Percentiles rank a stretch among this genome's conserved stretches.
phyloP scores from a whole-genome alignment of 2,329 filamentous ascomycete genomes.

The Microcyclospora pomicola region DNA sequence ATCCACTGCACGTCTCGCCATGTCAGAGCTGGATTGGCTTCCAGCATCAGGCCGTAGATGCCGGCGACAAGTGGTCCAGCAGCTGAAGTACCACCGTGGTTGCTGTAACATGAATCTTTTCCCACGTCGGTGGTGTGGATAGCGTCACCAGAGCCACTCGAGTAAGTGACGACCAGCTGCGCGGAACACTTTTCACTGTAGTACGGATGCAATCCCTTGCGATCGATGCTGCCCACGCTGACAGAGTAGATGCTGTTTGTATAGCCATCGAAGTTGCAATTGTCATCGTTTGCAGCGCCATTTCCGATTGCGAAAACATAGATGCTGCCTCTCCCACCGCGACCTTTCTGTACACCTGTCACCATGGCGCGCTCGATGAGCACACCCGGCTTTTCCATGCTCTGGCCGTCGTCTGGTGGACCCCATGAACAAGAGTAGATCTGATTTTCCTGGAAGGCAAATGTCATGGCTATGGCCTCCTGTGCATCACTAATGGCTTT shows the following conservation, averaged over 20 bases:
- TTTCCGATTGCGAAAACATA: constrained; percentile 97
- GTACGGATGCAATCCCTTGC: constrained; percentile 75
- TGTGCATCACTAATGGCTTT: constrained; percentile 84
- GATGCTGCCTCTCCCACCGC: constrained; percentile 70
- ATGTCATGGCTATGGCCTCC: constrained; percentile 85
- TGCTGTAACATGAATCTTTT: constrained; percentile 56
- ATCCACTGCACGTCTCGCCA: constrained; percentile 96
- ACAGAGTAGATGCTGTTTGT: constrained; percentile 99
- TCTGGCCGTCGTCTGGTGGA: constrained; percentile 78
- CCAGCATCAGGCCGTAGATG: constrained; percentile 76
- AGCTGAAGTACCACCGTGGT: constrained; percentile 91
- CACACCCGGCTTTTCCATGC: constrained; percentile 87
- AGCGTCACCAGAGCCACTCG: constrained; percentile 72
- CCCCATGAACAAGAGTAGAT: constrained; percentile 99
- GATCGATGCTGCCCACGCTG: constrained; percentile 84
- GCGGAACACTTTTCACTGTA: constrained; percentile 96
- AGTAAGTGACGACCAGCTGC: constrained; percentile 90
- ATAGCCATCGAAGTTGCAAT: constrained; percentile 99
- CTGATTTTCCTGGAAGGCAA: constrained; percentile 77
- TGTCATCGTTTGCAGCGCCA: constrained; percentile 72
- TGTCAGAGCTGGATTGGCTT: constrained; percentile 69
- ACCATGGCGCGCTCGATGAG: constrained; percentile 84
- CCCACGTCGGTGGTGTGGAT: constrained; percentile 98
- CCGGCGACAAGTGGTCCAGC: constrained; percentile 87
- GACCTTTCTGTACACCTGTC: constrained; percentile 79